These are phyloP conservation scores for Colletotrichum costaricense DNA, from an alignment of 2,329 filamentous ascomycete species.

Conservation along the genomic window DNA sequence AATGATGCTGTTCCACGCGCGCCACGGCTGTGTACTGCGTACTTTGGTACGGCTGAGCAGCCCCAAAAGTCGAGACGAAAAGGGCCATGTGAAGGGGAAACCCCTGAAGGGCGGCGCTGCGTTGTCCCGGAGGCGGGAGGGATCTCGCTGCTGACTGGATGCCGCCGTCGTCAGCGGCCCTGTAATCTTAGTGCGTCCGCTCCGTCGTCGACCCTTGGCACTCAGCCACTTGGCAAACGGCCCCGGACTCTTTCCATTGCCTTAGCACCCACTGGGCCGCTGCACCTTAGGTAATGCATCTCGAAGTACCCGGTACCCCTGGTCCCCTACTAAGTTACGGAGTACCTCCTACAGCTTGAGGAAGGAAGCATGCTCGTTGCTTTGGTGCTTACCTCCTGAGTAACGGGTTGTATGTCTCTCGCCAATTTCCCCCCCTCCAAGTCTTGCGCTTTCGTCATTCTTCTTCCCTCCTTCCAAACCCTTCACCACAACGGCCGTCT, in stretches of 20 bases:
- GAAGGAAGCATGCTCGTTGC: neutral
- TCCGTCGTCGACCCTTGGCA: conserved; percentile 20
- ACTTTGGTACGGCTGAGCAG: neutral
- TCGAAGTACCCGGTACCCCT: neutral
- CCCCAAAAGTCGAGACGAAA: neutral
- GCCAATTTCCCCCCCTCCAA: neutral
- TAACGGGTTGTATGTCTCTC: neutral
- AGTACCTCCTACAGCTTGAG: neutral
- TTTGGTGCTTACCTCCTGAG: neutral
- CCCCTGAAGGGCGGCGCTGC: conserved; percentile 22
- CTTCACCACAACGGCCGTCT: neutral
- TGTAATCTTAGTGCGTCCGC: conserved; percentile 30
- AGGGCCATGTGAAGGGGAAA: conserved; percentile 5
- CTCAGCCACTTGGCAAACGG: conserved; percentile 24
- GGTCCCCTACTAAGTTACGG: neutral
- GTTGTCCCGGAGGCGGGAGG: conserved; percentile 14
- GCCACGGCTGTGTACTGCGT: too few relatives aligned
- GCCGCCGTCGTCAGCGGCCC: conserved; percentile 25
- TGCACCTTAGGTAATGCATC: neutral
- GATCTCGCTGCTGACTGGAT: conserved; percentile 19
- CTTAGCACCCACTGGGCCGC: neutral
- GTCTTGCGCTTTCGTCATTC: neutral
- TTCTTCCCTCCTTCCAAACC: neutral
- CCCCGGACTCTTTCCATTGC: neutral
- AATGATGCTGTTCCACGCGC: neutral